Conservation (phyloP, 306 rosid genomes). For the Inga laurina region DNA sequence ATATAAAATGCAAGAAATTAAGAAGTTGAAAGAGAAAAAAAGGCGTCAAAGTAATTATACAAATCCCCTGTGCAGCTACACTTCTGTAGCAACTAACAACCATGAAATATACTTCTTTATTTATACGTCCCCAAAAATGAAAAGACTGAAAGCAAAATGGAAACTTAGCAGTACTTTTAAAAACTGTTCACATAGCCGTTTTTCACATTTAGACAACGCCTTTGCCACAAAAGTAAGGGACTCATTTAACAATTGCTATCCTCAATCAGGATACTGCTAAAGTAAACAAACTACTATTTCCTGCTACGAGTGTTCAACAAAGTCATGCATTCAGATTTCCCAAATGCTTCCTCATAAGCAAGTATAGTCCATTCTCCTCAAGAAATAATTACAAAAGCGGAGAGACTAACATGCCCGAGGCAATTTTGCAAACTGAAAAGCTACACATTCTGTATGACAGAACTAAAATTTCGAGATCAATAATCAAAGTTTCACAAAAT, state of each 20-base stretch:
- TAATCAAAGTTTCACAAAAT: neutral
- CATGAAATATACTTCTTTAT: neutral
- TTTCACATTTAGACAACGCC: neutral
- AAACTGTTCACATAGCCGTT: neutral
- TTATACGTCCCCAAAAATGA: neutral
- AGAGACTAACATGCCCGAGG: neutral
- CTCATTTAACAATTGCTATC: neutral
- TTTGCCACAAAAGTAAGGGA: neutral
- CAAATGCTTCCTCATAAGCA: neutral
- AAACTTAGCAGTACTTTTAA: neutral
- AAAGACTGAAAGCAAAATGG: neutral
- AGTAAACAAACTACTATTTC: neutral
- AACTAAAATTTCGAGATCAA: neutral
- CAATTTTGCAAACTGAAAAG: neutral
- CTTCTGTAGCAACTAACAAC: neutral
- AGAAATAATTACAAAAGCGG: neutral
- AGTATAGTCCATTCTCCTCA: neutral
- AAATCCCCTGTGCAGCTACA: neutral
- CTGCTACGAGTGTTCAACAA: neutral
- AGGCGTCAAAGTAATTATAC: neutral
- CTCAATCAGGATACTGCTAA: neutral
- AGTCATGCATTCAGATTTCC: neutral
- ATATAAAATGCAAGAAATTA: neutral
- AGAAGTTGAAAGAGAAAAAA: neutral
- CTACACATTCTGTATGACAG: no score